Evolutionary conservation across 192 early-diverging fungal genomes (phyloP), one percentile per base, ranked within the genome.

Genomic region (Geosiphon pyriformis): DNA sequence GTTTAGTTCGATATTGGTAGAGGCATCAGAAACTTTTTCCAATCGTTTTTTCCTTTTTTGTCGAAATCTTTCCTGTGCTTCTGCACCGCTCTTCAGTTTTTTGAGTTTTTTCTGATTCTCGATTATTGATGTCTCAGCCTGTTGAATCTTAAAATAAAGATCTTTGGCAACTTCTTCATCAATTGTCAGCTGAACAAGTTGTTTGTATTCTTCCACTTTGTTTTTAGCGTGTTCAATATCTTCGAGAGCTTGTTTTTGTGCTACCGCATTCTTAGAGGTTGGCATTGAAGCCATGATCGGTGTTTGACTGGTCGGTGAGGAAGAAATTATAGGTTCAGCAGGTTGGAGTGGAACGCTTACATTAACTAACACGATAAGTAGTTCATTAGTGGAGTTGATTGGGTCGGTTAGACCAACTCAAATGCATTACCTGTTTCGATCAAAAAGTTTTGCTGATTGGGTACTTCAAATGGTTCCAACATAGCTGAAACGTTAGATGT

Each of bases 251-350:
- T 55, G 53, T n/a, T 23, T 11, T 4, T 55, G 53, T 1, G 53
- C 53, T n/a, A 25, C 53, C 10, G 53, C 53, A 55, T 55, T 55
- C 26, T 55, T 55, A n/a, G 53, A 55, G n/a, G 53, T 55, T 55
- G 53, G 53, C 0, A 25, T 55, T n/a, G 53, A 55, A 23, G 53
- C 0, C 1, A 25, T 23, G 18, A 23, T 17, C 26, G 18, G 53
- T 2, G 53, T 12, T 1, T n/a, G n/a, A n/a, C n/a, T n/a, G n/a
- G n/a, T n/a, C n/a, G n/a, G n/a, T n/a, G n/a, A n/a, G n/a, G n/a
- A n/a, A n/a, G n/a, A n/a, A n/a, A n/a, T n/a, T n/a, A n/a, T n/a
- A n/a, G n/a, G n/a, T n/a, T n/a, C n/a, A n/a, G n/a, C n/a, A n/a
- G n/a, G n/a, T n/a, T n/a, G n/a, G n/a, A n/a, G n/a, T n/a, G n/a